Evolutionary conservation across 495 filamentous ascomycete species (phyloP), one percentile per base, ranked within the genome.

Genomic region (Melanomma pulvis-pyrius): DNA sequence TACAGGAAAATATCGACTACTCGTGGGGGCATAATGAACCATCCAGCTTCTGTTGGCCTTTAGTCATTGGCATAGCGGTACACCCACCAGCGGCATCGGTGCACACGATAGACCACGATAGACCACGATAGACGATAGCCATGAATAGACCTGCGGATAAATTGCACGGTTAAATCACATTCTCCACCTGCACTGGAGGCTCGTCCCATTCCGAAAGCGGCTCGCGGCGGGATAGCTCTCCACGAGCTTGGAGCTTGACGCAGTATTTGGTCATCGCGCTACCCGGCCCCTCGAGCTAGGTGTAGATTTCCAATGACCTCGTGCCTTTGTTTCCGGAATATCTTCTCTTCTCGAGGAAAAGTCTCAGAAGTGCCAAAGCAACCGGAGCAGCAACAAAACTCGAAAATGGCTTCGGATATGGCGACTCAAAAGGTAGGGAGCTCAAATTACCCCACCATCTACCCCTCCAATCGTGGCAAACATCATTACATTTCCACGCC

Each of bases 91-190:
- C 61, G 61, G 65, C 55, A 55, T 61, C 60, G 60, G 67, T 60
- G 34, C 46, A 58, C 44, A 26, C 51, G 26, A 63, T 32, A 56
- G 32, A 56, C n/a, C 51, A 55, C 51, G 51, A 44, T 50, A 51
- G 44, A 71, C 32, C 36, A 55, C 51, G 51, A 44, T 50, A 51
- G 44, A 71, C 32, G 32, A 64, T 59, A 47, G 17, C 9, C 26
- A 50, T 22, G 28, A 50, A 61, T 52, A 55, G 36, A 44, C 29
- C 46, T 44, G 15, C 69, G 69, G 69, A 50, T 71, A 68, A 71
- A 58, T 2, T 34, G 15, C 32, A 28, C 69, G 69, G 69, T 19
- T 71, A 71, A 68, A 65, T 60, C 50, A 11, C 13, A 24, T 24
- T 50, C 30, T 63, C 32, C 63, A 32, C 44, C 52, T 41, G 57